Evolutionary conservation across 2,329 filamentous ascomycete genomes (phyloP).

Genomic region (Nemania abortiva): DNA sequence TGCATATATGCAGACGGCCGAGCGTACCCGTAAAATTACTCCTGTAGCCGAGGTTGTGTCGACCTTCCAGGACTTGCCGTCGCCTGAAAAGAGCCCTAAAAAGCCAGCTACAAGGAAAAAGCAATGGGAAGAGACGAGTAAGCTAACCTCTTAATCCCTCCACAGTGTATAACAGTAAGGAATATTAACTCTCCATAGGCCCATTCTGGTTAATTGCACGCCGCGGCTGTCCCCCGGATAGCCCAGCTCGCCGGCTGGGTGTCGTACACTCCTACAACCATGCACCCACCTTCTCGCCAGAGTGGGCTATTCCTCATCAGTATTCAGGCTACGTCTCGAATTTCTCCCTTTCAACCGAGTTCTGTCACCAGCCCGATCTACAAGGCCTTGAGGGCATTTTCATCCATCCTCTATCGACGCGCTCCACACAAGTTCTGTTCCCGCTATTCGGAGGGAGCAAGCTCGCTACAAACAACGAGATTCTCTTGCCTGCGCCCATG

Average conservation of each 20-base stretch:
- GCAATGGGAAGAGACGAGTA: constrained; percentile 66
- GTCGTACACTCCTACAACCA: constrained; percentile 59
- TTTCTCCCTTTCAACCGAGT: constrained; percentile 69
- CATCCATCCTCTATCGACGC: constrained; percentile 69
- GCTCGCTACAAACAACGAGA: constrained; percentile 76
- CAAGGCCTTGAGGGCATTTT: constrained; percentile 74
- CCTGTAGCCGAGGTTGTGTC: constrained; percentile 59
- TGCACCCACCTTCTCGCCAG: constrained; percentile 60
- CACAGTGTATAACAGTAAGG: not conserved
- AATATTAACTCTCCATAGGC: constrained; percentile 50
- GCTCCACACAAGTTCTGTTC: constrained; percentile 68
- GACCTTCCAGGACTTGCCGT: constrained; percentile 59
- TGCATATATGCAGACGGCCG: constrained; percentile 64
- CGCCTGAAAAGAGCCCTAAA: constrained; percentile 54
- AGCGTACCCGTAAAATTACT: constrained; percentile 59
- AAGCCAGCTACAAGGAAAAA: constrained; percentile 55
- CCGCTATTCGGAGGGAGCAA: constrained; percentile 79
- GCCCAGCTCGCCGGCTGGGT: constrained; percentile 65
- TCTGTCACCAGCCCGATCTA: constrained; percentile 75
- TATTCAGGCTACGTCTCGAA: constrained; percentile 71
- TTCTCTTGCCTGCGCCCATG: constrained; percentile 76
- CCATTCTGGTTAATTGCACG: constrained; percentile 69
- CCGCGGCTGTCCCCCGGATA: constrained; percentile 72
- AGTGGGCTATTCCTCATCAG: constrained; percentile 62
- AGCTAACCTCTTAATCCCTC: constrained; percentile 34